Conservation (phyloP, 352 stramenopile genomes). For the Blastocystis sp. region DNA sequence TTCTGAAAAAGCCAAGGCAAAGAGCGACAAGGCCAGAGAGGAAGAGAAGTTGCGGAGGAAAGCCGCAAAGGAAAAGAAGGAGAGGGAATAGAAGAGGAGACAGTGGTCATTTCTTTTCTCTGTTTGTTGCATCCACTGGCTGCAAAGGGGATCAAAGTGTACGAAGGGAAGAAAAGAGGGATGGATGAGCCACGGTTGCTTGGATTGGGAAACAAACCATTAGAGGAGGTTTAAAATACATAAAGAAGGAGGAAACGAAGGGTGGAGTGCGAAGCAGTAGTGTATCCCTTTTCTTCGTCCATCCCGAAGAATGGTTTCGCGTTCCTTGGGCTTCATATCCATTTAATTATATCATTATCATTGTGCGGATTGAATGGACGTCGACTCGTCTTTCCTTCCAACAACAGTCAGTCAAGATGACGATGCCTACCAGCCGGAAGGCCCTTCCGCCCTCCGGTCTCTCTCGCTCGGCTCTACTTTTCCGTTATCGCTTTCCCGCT, state of each 20-base stretch:
- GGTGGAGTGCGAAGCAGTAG: slow-evolving; percentile 1
- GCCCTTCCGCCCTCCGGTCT: neutral
- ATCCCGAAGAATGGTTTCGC: neutral
- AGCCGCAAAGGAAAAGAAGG: neutral
- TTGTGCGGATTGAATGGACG: slow-evolving; percentile 11
- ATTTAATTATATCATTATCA: slow-evolving; percentile 42
- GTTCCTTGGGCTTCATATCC: slow-evolving; percentile 13
- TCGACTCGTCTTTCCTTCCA: neutral
- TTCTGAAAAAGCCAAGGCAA: slow-evolving; percentile 28
- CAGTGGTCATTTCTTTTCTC: too few relatives aligned
- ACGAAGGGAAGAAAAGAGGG: too few relatives aligned
- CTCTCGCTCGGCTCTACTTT: slow-evolving; percentile 24
- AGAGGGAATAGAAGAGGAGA: neutral
- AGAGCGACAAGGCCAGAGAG: slow-evolving; percentile 32
- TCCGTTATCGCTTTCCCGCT: slow-evolving; percentile 12
- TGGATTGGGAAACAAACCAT: too few relatives aligned
- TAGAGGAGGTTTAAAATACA: too few relatives aligned
- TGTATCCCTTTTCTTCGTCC: neutral
- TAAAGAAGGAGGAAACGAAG: neutral
- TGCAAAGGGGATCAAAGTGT: too few relatives aligned
- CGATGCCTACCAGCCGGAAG: neutral
- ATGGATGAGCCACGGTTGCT: too few relatives aligned
- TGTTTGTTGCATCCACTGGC: too few relatives aligned
- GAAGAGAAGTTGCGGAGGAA: neutral
- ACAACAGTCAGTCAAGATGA: neutral